A percentile compares a stretch with the other conserved stretches of the same genome.
These are phyloP conservation scores for Phaffia rhodozyma DNA, from an alignment of 1,284 basidiomycete species.

Conservation along the genomic window DNA sequence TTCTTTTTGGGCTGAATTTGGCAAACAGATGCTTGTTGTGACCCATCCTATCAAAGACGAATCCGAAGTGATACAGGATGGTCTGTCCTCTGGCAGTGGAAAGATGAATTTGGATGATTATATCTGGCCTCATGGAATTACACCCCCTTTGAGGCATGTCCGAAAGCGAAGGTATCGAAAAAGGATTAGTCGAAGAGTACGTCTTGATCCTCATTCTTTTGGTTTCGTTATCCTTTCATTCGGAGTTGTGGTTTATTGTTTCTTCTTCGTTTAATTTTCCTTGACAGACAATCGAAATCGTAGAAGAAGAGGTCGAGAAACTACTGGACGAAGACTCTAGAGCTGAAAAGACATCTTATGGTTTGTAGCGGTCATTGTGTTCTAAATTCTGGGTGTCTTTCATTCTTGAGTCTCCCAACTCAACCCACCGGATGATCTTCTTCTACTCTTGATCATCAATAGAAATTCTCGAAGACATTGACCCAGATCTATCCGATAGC, in stretches of 20 bases:
- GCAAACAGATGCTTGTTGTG: constrained; percentile 67
- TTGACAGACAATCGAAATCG: constrained; percentile 77
- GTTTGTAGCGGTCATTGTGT: constrained; percentile 34
- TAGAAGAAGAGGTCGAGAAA: constrained; percentile 91
- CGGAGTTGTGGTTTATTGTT: neutral
- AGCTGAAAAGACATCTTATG: constrained; percentile 66
- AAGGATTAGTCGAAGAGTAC: constrained; percentile 64
- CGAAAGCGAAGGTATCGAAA: constrained; percentile 90
- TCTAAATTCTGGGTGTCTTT: neutral
- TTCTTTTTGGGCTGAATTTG: neutral
- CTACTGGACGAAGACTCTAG: constrained; percentile 74
- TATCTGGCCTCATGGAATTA: constrained; percentile 93
- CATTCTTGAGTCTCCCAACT: constrained; percentile 5
- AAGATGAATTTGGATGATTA: constrained; percentile 88
- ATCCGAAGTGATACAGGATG: constrained; percentile 39
- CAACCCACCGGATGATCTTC: constrained; percentile 1
- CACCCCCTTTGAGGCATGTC: constrained; percentile 81
- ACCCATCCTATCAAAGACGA: constrained; percentile 64
- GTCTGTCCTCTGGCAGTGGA: constrained; percentile 31
- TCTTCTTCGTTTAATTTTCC: constrained; percentile 15
- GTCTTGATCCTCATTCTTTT: constrained; percentile 23
- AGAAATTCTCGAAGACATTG: constrained; percentile 72
- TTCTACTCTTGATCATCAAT: neutral
- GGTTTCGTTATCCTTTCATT: neutral
- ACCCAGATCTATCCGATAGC: constrained; percentile 73